These are phyloP conservation scores for Lactarius hengduanensis DNA, from an alignment of 768 basidiomycete genomes.

Conservation along the genomic window DNA sequence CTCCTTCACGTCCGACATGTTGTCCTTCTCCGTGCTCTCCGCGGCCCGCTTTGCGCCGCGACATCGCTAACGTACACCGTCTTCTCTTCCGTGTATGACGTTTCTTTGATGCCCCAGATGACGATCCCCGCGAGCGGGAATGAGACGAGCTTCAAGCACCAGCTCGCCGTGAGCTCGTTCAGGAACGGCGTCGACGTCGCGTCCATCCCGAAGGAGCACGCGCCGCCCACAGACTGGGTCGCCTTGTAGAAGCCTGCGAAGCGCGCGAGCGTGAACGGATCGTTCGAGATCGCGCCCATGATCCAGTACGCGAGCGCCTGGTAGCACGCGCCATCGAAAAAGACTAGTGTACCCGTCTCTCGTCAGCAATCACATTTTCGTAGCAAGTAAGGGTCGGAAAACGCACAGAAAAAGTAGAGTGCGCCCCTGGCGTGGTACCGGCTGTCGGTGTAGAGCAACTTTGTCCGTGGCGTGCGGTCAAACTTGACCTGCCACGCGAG, in stretches of 20 bases:
- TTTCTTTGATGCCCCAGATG: conserved; percentile 39
- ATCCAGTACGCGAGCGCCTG: conserved; percentile 42
- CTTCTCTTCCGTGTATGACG: conserved; percentile 39
- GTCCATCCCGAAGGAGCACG: conserved; percentile 47
- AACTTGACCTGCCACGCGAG: conserved; percentile 44
- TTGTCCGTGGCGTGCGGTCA: conserved; percentile 30
- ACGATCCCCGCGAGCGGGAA: conserved; percentile 39
- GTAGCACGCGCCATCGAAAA: conserved; percentile 40
- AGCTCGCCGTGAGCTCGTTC: conserved; percentile 42
- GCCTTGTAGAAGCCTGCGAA: conserved; percentile 48
- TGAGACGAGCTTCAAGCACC: conserved; percentile 38
- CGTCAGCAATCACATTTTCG: background rate
- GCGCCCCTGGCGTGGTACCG: conserved; percentile 38
- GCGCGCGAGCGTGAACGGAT: conserved; percentile 46
- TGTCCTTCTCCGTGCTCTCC: conserved; percentile 10
- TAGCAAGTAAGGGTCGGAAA: background rate
- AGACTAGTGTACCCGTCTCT: conserved; percentile 32
- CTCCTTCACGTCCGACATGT: background rate
- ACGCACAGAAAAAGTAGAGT: conserved; percentile 43
- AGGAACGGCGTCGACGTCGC: conserved; percentile 44
- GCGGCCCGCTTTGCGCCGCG: conserved; percentile 6
- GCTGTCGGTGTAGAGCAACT: conserved; percentile 38
- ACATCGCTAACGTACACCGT: conserved; percentile 35
- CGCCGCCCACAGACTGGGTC: conserved; percentile 38
- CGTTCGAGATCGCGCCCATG: conserved; percentile 46